Conservation (phyloP, 1,284 basidiomycete species). For the Singerocomus inundabilis region DNA sequence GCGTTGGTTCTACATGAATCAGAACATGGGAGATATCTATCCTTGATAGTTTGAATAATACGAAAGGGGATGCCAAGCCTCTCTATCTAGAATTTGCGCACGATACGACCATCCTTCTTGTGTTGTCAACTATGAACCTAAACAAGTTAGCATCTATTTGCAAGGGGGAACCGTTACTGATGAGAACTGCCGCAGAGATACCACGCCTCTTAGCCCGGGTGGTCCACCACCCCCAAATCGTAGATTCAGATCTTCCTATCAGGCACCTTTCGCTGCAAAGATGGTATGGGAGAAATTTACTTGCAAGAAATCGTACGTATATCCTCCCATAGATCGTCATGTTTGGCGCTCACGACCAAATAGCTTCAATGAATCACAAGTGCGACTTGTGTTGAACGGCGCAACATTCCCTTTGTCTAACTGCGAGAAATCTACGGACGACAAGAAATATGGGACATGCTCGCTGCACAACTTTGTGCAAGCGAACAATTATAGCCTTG, state of each 20-base stretch:
- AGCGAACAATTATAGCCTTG: conserved; percentile 31
- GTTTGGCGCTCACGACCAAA: not conserved
- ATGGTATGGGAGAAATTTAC: too few relatives aligned
- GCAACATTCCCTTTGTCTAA: conserved; percentile 39
- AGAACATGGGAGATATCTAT: not conserved
- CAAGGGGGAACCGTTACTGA: not conserved
- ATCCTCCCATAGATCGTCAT: not conserved
- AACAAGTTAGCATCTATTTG: conserved; percentile 32
- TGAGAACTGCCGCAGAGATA: conserved; percentile 29
- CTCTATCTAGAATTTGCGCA: conserved; percentile 50
- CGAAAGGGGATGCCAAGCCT: conserved; percentile 31
- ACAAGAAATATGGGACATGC: conserved; percentile 41
- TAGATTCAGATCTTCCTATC: conserved; percentile 41
- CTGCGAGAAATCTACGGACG: conserved; percentile 30
- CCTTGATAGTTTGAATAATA: conserved; percentile 35
- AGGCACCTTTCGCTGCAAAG: conserved; percentile 45
- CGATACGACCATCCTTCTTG: conserved; percentile 45
- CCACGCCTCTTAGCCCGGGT: conserved; percentile 31
- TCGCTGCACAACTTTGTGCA: conserved; percentile 38
- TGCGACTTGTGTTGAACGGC: conserved; percentile 47
- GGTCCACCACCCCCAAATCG: conserved; percentile 33
- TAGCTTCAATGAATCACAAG: conserved; percentile 34
- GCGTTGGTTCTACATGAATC: not conserved
- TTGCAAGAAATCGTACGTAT: conserved; percentile 37
- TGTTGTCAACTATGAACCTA: conserved; percentile 43